These are phyloP conservation scores for Vigna reflexopilosa DNA, from an alignment of 306 rosid genomes.

Conservation along the genomic window DNA sequence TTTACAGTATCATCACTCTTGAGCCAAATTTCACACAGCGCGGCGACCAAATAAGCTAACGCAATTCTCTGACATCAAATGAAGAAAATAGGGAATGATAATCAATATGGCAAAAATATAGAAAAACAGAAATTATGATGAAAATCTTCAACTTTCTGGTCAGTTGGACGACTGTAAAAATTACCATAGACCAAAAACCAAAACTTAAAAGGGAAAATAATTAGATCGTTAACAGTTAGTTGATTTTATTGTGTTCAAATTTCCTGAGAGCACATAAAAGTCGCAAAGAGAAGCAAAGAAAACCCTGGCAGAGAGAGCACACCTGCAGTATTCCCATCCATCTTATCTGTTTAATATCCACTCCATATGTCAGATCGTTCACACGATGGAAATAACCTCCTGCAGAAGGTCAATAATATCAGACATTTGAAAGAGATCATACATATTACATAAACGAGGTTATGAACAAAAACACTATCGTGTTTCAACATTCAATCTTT, in stretches of 20 bases:
- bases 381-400: constrained; percentile 92
- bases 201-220: neutral
- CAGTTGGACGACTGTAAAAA: neutral
- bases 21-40: constrained; percentile 95
- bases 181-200: neutral
- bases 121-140: neutral
- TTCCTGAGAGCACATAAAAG: constrained; percentile 9
- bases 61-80: constrained; percentile 76
- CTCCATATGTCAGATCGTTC: constrained; percentile 82
- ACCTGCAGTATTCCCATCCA: constrained; percentile 95
- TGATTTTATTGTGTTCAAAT: constrained; percentile 8
- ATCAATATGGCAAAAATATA: constrained; percentile 12
- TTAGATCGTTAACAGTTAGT: neutral
- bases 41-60: constrained; percentile 75
- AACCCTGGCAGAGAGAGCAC: constrained; percentile 4
- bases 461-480: neutral
- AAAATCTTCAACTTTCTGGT: constrained; percentile 9
- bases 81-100: constrained; percentile 7
- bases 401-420: constrained; percentile 42
- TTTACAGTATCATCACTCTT: constrained; percentile 63
- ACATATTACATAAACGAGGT: neutral
- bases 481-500: constrained; percentile 13
- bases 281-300: neutral
- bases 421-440: constrained; percentile 25
- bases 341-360: constrained; percentile 76